Conservation (phyloP, 805 yeast species). For the Torulaspora quercuum region DNA sequence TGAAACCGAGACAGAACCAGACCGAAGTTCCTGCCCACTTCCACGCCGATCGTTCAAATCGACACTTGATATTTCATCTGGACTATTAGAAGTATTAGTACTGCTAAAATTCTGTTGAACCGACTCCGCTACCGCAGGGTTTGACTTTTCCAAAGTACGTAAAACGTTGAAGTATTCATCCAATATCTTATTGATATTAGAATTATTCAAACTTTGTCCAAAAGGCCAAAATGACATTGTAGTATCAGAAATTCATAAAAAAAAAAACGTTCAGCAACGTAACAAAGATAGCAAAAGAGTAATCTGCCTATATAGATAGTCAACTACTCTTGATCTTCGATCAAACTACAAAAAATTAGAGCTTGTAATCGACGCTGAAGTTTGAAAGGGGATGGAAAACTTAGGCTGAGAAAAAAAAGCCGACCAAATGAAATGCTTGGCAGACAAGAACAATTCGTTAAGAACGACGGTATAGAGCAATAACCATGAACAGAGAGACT, state of each 20-base stretch:
- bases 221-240: constrained; percentile 47
- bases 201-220: constrained; percentile 38
- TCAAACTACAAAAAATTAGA: neutral
- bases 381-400: no score
- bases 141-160: constrained; percentile 26
- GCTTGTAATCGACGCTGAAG: neutral
- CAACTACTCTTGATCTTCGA: no score
- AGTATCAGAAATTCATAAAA: no score
- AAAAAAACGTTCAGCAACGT: no score
- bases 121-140: constrained; percentile 17
- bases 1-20: constrained; percentile 7
- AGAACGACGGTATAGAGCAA: no score
- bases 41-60: constrained; percentile 2
- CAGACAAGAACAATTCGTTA: no score
- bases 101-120: constrained; percentile 15
- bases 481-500: no score
- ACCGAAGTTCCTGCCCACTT: neutral
- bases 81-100: neutral
- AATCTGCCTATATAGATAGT: no score
- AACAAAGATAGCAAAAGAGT: constrained; percentile 5
- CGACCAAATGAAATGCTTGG: no score
- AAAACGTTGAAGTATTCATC: constrained; percentile 39
- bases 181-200: constrained; percentile 40
- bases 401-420: no score
- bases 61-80: constrained; percentile 8